phyloP scores from a whole-genome alignment of 176 grass and related monocot genomes.

The Hsuehochloa calcarea region DNA sequence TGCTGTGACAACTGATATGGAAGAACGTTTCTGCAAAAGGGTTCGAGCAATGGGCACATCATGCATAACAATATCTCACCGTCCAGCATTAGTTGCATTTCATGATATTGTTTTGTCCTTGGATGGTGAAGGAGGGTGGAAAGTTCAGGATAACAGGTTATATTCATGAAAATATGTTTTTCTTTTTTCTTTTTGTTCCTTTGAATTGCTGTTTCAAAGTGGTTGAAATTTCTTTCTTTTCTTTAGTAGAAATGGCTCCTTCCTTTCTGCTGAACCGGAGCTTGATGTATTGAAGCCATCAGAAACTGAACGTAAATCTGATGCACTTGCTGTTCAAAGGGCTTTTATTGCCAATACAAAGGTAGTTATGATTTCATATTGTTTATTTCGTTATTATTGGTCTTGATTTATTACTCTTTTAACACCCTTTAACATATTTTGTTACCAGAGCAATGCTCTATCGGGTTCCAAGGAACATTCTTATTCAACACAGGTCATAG shows the following conservation, averaged over 20 bases:
- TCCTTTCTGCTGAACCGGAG: constrained; percentile 48
- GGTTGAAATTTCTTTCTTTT: constrained; percentile 8
- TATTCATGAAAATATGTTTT: constrained; percentile 1
- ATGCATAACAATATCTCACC: constrained; percentile 97
- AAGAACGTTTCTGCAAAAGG: constrained; percentile 88
- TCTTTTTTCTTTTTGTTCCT: background rate
- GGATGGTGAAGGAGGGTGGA: constrained; percentile 92
- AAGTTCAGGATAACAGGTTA: constrained; percentile 92
- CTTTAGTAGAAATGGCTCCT: constrained; percentile 51
- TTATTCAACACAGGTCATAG: constrained; percentile 70
- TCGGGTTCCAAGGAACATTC: constrained; percentile 51
- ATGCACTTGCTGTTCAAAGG: constrained; percentile 86
- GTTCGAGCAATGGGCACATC: constrained; percentile 94
- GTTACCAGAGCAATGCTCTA: constrained; percentile 54
- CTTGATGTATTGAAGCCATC: constrained; percentile 48
- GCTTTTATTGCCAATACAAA: constrained; percentile 66
- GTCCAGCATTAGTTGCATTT: constrained; percentile 95
- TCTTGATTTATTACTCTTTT: background rate
- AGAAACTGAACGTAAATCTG: constrained; percentile 75
- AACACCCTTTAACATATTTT: constrained; percentile 29
- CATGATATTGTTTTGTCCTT: constrained; percentile 95
- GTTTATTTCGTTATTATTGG: constrained; percentile 5
- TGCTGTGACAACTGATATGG: constrained; percentile 98
- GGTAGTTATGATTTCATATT: constrained; percentile 45
- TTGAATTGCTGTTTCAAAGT: constrained; percentile 13